Evolutionary conservation across 2,329 filamentous ascomycete species (phyloP), one percentile per base, ranked within the genome.

Genomic region (Chalaropsis ovoidea): DNA sequence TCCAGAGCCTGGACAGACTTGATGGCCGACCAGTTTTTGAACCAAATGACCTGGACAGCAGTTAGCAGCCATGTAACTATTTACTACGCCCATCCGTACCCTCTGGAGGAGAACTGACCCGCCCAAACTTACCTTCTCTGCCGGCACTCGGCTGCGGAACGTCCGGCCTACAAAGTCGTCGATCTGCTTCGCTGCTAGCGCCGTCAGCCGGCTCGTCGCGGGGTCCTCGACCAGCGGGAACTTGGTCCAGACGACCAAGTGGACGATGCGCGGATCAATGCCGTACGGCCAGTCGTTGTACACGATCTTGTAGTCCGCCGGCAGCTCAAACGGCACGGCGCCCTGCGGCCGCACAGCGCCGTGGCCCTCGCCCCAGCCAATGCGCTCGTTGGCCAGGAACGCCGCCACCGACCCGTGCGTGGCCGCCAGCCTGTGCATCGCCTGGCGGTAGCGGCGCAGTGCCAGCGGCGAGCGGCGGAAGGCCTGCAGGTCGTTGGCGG

Each of bases 231-330:
- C 80, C 27, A 96, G 78, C 61, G 82, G 80, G 72, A 95, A 96
- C 75, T 96, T 96, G 61, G 89, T 94, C 93, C 93, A 97, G 13
- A 96, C 85, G 4, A 96, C 89, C 2, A 96, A 78, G 73, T 96
- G 93, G 17, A 89, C 82, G 69, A 96, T 92, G 63, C 82, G 80
- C 60, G 78, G 72, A 70, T 94, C 90, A 64, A 96, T 80, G 0
- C 90, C 91, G 72, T 96, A 97, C 0, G 93, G 93, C 89, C 91
- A 96, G 79, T 97, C 92, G 72, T 97, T 97, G 76, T 82, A 84
- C 49, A 96, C 75, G 61, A 95, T 86, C 74, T 85, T 90, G 71
- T 86, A 76, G 71, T 94, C 87, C 10, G 78, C 77, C 0, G 74
- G 74, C 42, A 63, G 49, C 10, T 52, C 35, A 52, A 69, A 65